Conservation (phyloP, 768 basidiomycete genomes). For the Hysterangium stoloniferum region DNA sequence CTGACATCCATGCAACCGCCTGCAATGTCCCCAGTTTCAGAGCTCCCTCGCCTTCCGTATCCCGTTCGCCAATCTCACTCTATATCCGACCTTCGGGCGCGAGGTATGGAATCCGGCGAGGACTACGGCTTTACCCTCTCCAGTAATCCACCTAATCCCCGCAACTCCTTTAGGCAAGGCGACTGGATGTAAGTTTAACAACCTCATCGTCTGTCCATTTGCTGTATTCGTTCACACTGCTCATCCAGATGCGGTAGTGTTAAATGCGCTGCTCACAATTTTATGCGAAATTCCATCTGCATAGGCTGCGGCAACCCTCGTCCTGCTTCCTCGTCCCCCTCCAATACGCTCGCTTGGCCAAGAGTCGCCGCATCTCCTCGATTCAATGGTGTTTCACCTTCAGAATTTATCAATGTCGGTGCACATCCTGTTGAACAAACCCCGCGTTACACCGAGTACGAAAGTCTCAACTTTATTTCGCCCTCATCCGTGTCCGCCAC, state of each 20-base stretch:
- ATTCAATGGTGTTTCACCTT: neutral
- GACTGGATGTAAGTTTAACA: slow-evolving; percentile 78
- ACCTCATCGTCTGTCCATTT: neutral
- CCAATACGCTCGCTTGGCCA: slow-evolving; percentile 15
- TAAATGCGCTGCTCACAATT: slow-evolving; percentile 76
- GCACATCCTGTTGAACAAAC: neutral
- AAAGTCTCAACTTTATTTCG: neutral
- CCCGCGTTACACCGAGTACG: neutral
- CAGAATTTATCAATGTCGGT: neutral
- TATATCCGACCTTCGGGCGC: slow-evolving; percentile 26
- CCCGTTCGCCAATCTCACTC: slow-evolving; percentile 27
- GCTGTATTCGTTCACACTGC: slow-evolving; percentile 12
- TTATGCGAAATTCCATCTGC: slow-evolving; percentile 74
- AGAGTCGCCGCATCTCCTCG: slow-evolving; percentile 12
- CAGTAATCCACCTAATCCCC: slow-evolving; percentile 63
- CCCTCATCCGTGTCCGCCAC: neutral
- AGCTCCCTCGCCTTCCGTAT: slow-evolving; percentile 13
- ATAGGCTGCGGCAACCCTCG: slow-evolving; percentile 65
- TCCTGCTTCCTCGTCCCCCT: neutral
- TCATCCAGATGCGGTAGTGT: slow-evolving; percentile 51
- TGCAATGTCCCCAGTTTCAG: neutral
- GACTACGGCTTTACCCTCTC: slow-evolving; percentile 34
- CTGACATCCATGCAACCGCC: neutral
- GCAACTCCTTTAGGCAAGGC: slow-evolving; percentile 56
- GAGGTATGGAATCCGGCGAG: slow-evolving; percentile 5